Percentiles rank a stretch among this genome's conserved stretches.
Evolutionary conservation across 305 asterid genomes (phyloP).

Genomic region (Fraxinus sp.): DNA sequence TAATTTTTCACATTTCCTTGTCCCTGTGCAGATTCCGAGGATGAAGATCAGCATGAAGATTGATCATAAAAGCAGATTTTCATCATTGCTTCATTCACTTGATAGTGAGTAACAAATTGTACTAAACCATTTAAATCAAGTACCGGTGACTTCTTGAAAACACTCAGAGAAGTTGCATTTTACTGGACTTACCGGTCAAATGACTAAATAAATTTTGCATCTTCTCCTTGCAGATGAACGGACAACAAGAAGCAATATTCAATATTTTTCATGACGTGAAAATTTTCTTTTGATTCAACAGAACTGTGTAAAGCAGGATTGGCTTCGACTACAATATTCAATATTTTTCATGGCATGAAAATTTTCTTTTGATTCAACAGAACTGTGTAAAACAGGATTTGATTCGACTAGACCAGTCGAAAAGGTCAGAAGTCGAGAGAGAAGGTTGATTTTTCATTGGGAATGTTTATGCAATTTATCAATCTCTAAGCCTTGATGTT

Average conservation of each 20-base stretch:
- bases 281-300: conserved; percentile 10
- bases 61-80: conserved; percentile 31
- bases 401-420: conserved; percentile 20
- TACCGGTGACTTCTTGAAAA: neutral
- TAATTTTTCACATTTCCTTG: neutral
- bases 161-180: neutral
- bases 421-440: conserved; percentile 19
- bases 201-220: neutral
- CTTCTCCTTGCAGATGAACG: conserved; percentile 26
- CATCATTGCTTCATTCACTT: conserved; percentile 11
- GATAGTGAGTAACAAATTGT: conserved; percentile 23
- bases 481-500: neutral
- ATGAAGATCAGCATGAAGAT: conserved; percentile 71
- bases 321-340: conserved; percentile 5
- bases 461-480: neutral
- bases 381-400: conserved; percentile 21
- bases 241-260: conserved; percentile 5
- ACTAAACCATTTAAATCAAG: neutral
- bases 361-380: conserved; percentile 9
- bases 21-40: conserved; percentile 71
- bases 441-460: conserved; percentile 22
- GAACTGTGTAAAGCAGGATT: conserved; percentile 21
- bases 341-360: conserved; percentile 1
- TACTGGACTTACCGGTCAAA: neutral
- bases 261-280: conserved; percentile 1